phyloP scores from a whole-genome alignment of 768 basidiomycete species.

The Mycena metata region DNA sequence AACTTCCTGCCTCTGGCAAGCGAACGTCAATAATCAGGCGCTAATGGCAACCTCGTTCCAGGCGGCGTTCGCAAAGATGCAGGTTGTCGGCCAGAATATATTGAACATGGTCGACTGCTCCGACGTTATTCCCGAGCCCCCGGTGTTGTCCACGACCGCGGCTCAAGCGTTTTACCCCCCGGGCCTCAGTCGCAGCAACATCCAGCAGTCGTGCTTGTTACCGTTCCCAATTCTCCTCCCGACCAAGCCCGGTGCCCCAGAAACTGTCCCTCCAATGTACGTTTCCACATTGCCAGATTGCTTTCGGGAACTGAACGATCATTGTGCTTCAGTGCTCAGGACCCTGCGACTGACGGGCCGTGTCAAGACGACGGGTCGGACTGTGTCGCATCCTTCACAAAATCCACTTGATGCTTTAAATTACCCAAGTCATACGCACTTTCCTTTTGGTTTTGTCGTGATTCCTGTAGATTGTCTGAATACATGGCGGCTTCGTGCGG shows the following conservation, averaged over 20 bases:
- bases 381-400: too few species aligned
- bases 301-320: neutral
- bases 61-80: conserved; percentile 51
- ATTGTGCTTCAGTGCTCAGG: neutral
- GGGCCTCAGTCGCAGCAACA: neutral
- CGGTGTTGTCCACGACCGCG: conserved; percentile 34
- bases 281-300: neutral
- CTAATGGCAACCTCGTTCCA: conserved; percentile 44
- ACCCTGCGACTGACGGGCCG: too few species aligned
- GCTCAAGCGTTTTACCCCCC: conserved; percentile 28
- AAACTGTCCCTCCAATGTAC: neutral
- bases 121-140: conserved; percentile 46
- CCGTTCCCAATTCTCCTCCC: neutral
- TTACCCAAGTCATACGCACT: too few species aligned
- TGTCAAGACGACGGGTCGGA: too few species aligned
- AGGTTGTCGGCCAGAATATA: conserved; percentile 48
- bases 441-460: too few species aligned
- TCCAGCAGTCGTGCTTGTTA: neutral
- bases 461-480: too few species aligned
- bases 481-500: too few species aligned
- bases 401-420: too few species aligned
- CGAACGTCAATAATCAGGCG: conserved; percentile 39
- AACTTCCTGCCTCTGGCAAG: conserved; percentile 24
- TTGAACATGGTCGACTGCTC: conserved; percentile 53
- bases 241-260: neutral